A percentile compares a stretch with the other conserved stretches of the same genome.
These are phyloP conservation scores for Trifolium pratense DNA, from an alignment of 306 rosid genomes.

Conservation along the genomic window DNA sequence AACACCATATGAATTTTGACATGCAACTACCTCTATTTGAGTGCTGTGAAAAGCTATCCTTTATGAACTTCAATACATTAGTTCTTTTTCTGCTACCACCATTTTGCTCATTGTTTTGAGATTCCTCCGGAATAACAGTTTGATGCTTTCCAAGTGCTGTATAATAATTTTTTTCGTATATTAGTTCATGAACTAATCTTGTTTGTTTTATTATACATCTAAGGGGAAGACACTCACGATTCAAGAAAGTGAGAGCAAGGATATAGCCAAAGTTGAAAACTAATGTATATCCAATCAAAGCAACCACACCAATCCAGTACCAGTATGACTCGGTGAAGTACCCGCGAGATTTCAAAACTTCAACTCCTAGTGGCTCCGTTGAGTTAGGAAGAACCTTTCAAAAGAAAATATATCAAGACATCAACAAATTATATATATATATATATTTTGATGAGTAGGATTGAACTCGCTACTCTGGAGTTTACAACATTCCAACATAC, in stretches of 20 bases:
- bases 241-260: constrained; percentile 57
- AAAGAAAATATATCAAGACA: neutral
- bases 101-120: constrained; percentile 44
- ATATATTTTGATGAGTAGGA: too few relatives aligned
- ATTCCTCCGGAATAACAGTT: constrained; percentile 44
- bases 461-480: neutral
- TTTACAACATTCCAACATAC: neutral
- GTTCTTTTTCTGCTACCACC: constrained; percentile 15
- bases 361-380: constrained; percentile 52
- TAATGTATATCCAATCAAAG: constrained; percentile 48
- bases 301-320: constrained; percentile 53
- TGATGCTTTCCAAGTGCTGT: constrained; percentile 55
- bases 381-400: constrained; percentile 55
- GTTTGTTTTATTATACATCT: constrained; percentile 10
- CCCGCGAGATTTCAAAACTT: constrained; percentile 54
- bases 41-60: constrained; percentile 37
- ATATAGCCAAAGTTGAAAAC: constrained; percentile 53
- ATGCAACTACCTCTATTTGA: constrained; percentile 47
- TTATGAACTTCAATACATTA: constrained; percentile 26
- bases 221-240: constrained; percentile 54
- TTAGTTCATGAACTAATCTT: constrained; percentile 5
- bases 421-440: neutral
- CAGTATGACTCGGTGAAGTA: constrained; percentile 52
- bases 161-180: constrained; percentile 26
- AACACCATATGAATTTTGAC: constrained; percentile 12